Percentiles rank a stretch among this genome's conserved stretches.
Evolutionary conservation across 2,329 filamentous ascomycete species (phyloP).

Genomic region (Emmonsia crescens): DNA sequence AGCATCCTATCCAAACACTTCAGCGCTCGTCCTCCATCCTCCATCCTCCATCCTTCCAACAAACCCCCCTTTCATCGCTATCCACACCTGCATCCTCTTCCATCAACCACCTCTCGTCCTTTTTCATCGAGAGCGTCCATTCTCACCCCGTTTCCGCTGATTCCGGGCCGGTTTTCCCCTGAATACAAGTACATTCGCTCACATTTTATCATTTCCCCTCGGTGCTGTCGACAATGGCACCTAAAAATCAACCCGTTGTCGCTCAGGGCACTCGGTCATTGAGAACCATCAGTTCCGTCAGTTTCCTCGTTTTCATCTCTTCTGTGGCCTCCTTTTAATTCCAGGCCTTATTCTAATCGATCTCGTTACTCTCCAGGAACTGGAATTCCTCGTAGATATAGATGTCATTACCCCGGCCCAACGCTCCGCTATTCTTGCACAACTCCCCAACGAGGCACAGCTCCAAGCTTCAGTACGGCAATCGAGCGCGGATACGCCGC

Average conservation of each 20-base stretch:
- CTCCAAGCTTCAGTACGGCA: slow-evolving; percentile 24
- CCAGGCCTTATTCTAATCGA: neutral
- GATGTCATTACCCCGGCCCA: slow-evolving; percentile 64
- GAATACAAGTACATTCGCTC: slow-evolving; percentile 4
- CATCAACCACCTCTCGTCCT: neutral
- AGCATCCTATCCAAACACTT: neutral
- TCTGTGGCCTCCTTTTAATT: slow-evolving; percentile 6
- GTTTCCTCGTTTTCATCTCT: slow-evolving; percentile 20
- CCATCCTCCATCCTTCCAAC: neutral
- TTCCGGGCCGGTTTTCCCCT: neutral
- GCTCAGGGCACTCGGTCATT: slow-evolving; percentile 73
- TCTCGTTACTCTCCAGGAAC: slow-evolving; percentile 50
- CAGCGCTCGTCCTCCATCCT: neutral
- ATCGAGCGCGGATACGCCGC: slow-evolving; percentile 9
- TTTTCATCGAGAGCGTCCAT: neutral
- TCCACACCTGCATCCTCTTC: neutral
- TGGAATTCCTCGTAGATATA: slow-evolving; percentile 77
- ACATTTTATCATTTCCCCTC: neutral
- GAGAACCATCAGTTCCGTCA: slow-evolving; percentile 74
- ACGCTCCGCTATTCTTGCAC: slow-evolving; percentile 61
- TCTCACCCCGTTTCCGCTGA: neutral
- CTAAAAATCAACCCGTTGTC: slow-evolving; percentile 27
- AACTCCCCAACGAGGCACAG: slow-evolving; percentile 51
- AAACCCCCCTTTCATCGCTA: neutral
- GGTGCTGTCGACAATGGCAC: slow-evolving; percentile 20